These are phyloP conservation scores for Corchorus capsularis DNA, from an alignment of 345 rosid genomes.

Conservation along the genomic window DNA sequence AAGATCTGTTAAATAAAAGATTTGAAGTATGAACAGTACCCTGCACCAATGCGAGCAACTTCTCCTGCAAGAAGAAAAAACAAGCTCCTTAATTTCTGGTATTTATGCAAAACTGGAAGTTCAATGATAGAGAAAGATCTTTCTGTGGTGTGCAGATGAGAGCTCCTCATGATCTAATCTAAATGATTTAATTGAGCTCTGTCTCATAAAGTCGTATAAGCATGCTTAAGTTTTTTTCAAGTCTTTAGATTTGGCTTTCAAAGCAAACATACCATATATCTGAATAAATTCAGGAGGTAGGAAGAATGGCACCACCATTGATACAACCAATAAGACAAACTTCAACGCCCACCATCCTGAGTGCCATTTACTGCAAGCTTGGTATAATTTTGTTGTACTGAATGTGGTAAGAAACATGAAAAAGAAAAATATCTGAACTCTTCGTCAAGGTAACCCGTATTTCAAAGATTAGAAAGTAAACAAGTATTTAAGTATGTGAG, in stretches of 20 bases:
- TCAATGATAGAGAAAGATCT: not conserved
- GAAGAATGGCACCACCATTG: constrained; percentile 62
- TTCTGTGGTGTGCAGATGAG: not conserved
- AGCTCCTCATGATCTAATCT: not conserved
- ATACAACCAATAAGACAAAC: constrained; percentile 45
- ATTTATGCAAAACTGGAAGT: constrained; percentile 4
- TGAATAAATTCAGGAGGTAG: constrained; percentile 61
- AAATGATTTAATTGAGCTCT: not conserved
- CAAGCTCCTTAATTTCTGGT: constrained; percentile 2
- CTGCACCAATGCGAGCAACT: constrained; percentile 82
- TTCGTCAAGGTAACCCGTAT: constrained; percentile 42
- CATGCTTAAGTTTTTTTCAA: constrained; percentile 10
- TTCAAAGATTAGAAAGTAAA: not conserved
- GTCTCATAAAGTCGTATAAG: not conserved
- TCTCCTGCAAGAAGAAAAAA: constrained; percentile 64
- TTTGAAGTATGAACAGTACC: constrained; percentile 58
- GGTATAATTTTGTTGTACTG: constrained; percentile 57
- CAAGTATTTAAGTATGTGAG: not conserved
- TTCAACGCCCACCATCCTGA: constrained; percentile 70
- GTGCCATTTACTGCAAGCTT: constrained; percentile 67
- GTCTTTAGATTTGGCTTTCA: not conserved
- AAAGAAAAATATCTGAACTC: constrained; percentile 70
- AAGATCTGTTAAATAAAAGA: not conserved
- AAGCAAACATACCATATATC: constrained; percentile 57
- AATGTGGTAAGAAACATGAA: constrained; percentile 68